Evolutionary conservation across 768 basidiomycete genomes (phyloP).

Genomic region (Coprinopsis marcescibilis): DNA sequence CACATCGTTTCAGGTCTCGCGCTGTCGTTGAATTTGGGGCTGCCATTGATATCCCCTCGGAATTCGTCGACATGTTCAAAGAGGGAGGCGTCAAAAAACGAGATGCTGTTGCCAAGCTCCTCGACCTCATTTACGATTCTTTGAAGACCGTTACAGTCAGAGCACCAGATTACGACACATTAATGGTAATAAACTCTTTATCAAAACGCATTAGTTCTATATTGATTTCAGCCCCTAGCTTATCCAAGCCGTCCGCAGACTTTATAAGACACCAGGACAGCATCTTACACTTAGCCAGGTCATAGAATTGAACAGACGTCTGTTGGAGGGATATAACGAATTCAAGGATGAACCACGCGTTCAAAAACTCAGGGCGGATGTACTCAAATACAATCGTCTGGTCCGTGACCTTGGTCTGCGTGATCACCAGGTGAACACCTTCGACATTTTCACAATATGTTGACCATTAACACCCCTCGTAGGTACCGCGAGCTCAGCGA

Average conservation of each 20-base stretch:
- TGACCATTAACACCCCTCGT: constrained; percentile 5
- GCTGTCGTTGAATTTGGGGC: constrained; percentile 96
- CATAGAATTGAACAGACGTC: constrained; percentile 88
- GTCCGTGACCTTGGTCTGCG: constrained; percentile 86
- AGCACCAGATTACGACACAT: constrained; percentile 94
- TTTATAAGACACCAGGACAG: constrained; percentile 93
- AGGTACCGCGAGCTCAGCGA: constrained; percentile 85
- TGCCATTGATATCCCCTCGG: constrained; percentile 86
- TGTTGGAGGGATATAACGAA: constrained; percentile 87
- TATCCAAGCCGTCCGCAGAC: constrained; percentile 88
- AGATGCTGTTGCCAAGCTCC: constrained; percentile 82
- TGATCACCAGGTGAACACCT: constrained; percentile 73
- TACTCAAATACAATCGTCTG: constrained; percentile 85
- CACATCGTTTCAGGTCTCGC: constrained; percentile 87
- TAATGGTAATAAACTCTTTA: constrained; percentile 66
- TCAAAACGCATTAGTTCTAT: neutral
- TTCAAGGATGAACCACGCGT: constrained; percentile 92
- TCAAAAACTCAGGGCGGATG: constrained; percentile 70
- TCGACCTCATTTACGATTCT: constrained; percentile 88
- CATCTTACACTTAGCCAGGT: constrained; percentile 93
- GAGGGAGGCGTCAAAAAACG: constrained; percentile 83
- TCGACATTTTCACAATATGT: neutral
- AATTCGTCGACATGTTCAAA: constrained; percentile 86
- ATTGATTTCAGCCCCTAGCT: constrained; percentile 43
- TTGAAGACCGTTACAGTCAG: constrained; percentile 94